phyloP scores from a whole-genome alignment of 1,139 yeast species.

The Kodamaea fungicola region DNA sequence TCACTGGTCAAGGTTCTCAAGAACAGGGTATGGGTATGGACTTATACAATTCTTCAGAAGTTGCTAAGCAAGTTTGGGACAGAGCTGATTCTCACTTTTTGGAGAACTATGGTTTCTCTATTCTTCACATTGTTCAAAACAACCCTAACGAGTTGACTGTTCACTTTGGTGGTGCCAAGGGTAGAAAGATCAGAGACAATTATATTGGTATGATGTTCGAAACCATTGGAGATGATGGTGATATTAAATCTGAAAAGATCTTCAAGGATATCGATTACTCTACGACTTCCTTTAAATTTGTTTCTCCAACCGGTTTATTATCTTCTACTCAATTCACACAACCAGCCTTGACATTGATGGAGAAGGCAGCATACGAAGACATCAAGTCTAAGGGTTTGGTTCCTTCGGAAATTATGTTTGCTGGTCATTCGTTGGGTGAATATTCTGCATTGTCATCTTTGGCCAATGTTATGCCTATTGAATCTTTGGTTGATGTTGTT shows the following conservation, averaged over 20 bases:
- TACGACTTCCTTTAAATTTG: conserved; percentile 83
- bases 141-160: conserved; percentile 94
- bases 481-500: conserved; percentile 94
- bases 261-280: conserved; percentile 85
- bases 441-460: conserved; percentile 95
- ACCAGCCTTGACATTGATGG: conserved; percentile 98
- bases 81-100: conserved; percentile 93
- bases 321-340: conserved; percentile 99
- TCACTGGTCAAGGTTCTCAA: conserved; percentile 99
- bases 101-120: conserved; percentile 93
- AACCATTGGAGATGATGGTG: conserved; percentile 83
- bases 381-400: conserved; percentile 94
- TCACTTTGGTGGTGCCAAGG: conserved; percentile 97
- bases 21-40: conserved; percentile 99
- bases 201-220: conserved; percentile 97
- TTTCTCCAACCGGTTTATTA: conserved; percentile 89
- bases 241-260: conserved; percentile 85
- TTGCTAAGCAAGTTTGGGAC: conserved; percentile 96
- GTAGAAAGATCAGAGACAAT: conserved; percentile 91
- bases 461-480: conserved; percentile 99
- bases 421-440: conserved; percentile 99
- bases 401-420: conserved; percentile 90
- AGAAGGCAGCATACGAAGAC: conserved; percentile 97
- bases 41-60: conserved; percentile 82
- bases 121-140: conserved; percentile 89